These are phyloP conservation scores for Aegilops bicornis DNA, from an alignment of 176 grass and related monocot species.

Conservation along the genomic window DNA sequence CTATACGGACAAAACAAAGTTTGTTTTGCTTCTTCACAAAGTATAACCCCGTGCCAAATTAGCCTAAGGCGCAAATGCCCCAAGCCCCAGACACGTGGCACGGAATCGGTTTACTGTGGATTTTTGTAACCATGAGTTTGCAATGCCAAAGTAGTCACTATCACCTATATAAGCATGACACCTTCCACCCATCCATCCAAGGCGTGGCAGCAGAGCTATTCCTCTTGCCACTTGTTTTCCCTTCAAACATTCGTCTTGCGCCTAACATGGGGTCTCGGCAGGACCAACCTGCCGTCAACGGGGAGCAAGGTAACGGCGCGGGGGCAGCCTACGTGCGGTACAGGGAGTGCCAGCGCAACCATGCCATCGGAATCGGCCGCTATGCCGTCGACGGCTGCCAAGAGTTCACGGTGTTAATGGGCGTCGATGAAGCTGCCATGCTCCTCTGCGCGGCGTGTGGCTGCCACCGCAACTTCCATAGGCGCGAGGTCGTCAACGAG, in stretches of 20 bases:
- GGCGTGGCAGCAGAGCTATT: background rate
- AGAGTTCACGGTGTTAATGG: constrained; percentile 50
- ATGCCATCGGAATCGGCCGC: constrained; percentile 40
- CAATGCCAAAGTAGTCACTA: background rate
- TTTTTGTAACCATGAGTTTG: background rate
- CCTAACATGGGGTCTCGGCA: constrained; percentile 49
- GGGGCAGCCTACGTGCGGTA: constrained; percentile 33
- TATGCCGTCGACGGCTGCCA: constrained; percentile 64
- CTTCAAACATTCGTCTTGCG: background rate
- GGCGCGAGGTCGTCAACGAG: constrained; percentile 41
- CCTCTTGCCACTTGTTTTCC: background rate
- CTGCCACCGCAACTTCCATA: constrained; percentile 74
- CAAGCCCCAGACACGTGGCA: background rate
- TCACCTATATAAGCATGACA: background rate
- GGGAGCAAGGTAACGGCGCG: constrained; percentile 28
- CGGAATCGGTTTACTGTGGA: background rate
- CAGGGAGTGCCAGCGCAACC: constrained; percentile 66
- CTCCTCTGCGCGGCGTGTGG: constrained; percentile 53
- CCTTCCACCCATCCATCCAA: background rate
- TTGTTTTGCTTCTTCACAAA: background rate
- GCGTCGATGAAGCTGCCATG: constrained; percentile 21
- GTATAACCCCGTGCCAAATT: background rate
- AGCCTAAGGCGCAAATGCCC: background rate
- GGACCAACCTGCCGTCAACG: background rate
- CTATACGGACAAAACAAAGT: background rate